Conservation (phyloP, 139 green algal genomes). For the Volvox reticuliferus region DNA sequence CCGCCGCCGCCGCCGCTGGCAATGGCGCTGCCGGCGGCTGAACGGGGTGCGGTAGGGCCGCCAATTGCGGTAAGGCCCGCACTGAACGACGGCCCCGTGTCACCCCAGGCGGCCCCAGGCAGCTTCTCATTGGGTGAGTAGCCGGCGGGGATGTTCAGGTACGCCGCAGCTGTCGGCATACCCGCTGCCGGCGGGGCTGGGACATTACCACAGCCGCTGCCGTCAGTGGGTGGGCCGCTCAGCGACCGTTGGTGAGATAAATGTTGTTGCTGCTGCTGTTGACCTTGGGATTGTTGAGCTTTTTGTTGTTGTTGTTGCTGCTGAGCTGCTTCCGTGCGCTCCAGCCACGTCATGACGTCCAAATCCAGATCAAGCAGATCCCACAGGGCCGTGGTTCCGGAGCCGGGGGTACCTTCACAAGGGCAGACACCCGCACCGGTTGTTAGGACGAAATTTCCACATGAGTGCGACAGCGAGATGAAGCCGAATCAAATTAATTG, state of each 20-base stretch:
- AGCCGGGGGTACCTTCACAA: background rate
- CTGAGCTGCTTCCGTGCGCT: conserved; percentile 3
- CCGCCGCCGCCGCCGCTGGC: too few relatives aligned
- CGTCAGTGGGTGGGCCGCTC: background rate
- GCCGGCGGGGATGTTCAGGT: too few relatives aligned
- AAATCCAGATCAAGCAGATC: conserved; percentile 44
- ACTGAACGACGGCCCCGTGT: background rate
- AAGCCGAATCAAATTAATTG: too few relatives aligned
- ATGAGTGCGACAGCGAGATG: too few relatives aligned
- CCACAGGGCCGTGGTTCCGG: conserved; percentile 17
- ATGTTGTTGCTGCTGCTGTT: background rate
- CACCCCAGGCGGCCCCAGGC: too few relatives aligned
- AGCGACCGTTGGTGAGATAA: background rate
- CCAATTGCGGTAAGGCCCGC: too few relatives aligned
- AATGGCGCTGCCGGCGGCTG: too few relatives aligned
- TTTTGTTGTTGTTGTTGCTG: background rate
- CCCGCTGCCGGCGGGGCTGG: background rate
- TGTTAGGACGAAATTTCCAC: too few relatives aligned
- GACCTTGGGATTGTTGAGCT: background rate
- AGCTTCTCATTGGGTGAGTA: too few relatives aligned
- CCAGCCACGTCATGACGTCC: conserved; percentile 41
- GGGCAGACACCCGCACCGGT: background rate
- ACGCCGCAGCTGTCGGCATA: too few relatives aligned
- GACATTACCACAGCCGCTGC: too few relatives aligned
- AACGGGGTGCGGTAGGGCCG: background rate